phyloP scores from a whole-genome alignment of 768 basidiomycete species.

The Pulveroboletus sp. region DNA sequence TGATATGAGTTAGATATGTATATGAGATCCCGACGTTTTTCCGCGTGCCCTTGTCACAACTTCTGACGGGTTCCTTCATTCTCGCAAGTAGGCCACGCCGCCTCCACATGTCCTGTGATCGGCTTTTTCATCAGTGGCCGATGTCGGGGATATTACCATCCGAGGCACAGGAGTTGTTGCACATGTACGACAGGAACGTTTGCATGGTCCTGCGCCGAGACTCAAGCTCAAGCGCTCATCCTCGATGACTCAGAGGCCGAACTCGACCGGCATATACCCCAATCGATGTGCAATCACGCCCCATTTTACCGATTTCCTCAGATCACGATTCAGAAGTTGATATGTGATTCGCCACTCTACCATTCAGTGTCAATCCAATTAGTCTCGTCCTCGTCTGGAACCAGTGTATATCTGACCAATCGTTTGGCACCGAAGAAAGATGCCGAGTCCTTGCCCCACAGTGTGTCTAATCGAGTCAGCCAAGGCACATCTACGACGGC shows the following conservation, averaged over 20 bases:
- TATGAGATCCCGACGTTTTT: background rate
- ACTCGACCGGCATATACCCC: no score
- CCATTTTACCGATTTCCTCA: no score
- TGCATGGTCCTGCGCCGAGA: no score
- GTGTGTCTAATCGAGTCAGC: background rate
- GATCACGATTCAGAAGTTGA: no score
- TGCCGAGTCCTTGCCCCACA: background rate
- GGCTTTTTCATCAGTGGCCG: background rate
- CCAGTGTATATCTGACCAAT: background rate
- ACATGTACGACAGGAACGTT: no score
- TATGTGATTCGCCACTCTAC: no score
- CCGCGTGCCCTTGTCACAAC: background rate
- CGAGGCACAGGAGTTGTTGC: no score
- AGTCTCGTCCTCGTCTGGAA: background rate
- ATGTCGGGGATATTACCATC: no score
- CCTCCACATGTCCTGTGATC: background rate
- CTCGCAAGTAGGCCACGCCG: slow-evolving; percentile 3
- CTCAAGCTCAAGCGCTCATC: no score
- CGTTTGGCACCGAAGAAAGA: background rate
- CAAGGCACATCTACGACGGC: background rate
- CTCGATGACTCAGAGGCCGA: no score
- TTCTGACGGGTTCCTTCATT: background rate
- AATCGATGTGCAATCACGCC: no score
- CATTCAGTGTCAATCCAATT: no score
- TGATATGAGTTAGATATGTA: background rate